These are phyloP conservation scores for Zoysia matrella DNA, from an alignment of 202 grass and related monocot genomes.

Conservation along the genomic window DNA sequence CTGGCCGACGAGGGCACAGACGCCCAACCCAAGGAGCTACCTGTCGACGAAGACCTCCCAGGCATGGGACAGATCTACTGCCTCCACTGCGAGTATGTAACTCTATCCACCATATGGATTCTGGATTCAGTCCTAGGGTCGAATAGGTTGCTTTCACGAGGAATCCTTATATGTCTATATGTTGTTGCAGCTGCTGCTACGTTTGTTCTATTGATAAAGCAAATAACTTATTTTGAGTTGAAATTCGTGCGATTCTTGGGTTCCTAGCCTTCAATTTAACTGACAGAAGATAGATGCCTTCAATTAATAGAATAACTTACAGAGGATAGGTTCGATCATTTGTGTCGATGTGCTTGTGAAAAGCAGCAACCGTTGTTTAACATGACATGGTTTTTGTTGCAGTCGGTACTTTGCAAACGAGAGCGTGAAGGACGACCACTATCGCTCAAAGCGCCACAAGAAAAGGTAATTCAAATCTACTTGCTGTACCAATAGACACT, in stretches of 20 bases:
- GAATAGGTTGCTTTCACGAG: too few species aligned
- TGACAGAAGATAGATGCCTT: too few species aligned
- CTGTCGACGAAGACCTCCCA: conserved; percentile 80
- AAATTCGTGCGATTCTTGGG: too few species aligned
- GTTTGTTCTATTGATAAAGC: background rate
- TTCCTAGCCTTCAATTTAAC: too few species aligned
- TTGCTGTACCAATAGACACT: too few species aligned
- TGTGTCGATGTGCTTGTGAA: too few species aligned
- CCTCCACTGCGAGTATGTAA: conserved; percentile 82
- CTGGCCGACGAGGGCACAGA: conserved; percentile 62
- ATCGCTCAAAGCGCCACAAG: conserved; percentile 91
- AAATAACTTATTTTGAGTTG: too few species aligned
- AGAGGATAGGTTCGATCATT: too few species aligned
- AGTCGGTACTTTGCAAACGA: conserved; percentile 87
- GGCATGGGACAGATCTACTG: conserved; percentile 99
- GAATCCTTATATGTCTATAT: too few species aligned
- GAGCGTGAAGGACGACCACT: conserved; percentile 72
- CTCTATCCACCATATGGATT: background rate
- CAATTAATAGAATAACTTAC: too few species aligned
- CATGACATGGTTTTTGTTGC: conserved; percentile 23
- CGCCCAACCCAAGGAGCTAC: conserved; percentile 53
- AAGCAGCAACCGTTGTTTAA: too few species aligned
- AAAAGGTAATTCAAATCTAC: conserved; percentile 62
- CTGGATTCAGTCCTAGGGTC: background rate
- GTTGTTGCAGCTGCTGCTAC: background rate